A percentile compares a stretch with the other conserved stretches of the same genome.
Evolutionary conservation across 768 basidiomycete species (phyloP).

Genomic region (Collybia mongolica): DNA sequence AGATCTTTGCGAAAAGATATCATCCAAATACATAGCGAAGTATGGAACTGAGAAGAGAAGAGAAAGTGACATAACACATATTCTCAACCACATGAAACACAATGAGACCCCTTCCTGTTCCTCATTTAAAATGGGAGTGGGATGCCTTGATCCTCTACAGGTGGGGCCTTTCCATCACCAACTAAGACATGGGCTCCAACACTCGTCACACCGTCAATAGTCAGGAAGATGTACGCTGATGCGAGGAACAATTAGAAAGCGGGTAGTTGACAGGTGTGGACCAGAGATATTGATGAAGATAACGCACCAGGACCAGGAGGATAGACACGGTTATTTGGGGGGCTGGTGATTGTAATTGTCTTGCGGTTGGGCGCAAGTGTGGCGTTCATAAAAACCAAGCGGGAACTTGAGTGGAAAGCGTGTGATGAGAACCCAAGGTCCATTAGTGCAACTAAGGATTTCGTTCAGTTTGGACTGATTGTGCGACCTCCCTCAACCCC

Average conservation of each 20-base stretch:
- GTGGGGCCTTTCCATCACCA: conserved; percentile 34
- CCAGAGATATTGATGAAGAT: not conserved
- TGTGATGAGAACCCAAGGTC: conserved; percentile 34
- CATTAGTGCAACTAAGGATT: conserved; percentile 30
- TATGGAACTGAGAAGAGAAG: no score
- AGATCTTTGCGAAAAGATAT: no score
- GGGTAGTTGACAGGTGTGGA: conserved; percentile 1
- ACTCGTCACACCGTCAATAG: conserved; percentile 32
- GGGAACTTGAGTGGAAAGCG: conserved; percentile 36
- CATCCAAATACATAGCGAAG: no score
- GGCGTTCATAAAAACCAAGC: conserved; percentile 34
- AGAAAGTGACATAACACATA: no score
- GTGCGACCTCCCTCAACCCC: not conserved
- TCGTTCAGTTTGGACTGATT: not conserved
- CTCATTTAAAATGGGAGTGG: conserved; percentile 2
- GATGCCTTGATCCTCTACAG: conserved; percentile 31
- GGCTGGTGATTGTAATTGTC: conserved; percentile 30
- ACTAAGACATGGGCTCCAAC: conserved; percentile 33
- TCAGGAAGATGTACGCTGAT: conserved; percentile 26
- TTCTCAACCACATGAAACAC: no score
- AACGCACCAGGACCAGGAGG: conserved; percentile 38
- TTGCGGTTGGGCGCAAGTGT: conserved; percentile 26
- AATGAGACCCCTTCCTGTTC: no score
- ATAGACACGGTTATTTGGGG: conserved; percentile 35
- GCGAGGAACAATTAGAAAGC: conserved; percentile 5